These are phyloP conservation scores for Echria macrotheca DNA, from an alignment of 495 filamentous ascomycete species.

Conservation along the genomic window DNA sequence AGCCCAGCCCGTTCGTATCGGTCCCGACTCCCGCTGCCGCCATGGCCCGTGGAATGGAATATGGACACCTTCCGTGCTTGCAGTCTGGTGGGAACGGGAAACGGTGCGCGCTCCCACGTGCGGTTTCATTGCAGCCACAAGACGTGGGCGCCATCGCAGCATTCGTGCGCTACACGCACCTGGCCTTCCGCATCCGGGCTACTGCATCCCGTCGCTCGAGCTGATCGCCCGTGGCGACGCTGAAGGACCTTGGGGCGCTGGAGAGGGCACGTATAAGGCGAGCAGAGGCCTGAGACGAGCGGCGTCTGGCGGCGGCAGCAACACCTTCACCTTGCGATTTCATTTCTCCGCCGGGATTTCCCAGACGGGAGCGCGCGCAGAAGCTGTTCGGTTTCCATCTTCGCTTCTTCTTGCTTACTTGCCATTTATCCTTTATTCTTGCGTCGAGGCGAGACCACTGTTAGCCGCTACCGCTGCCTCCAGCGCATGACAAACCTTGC, in stretches of 20 bases:
- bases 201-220: not conserved
- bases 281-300: slow-evolving; percentile 7
- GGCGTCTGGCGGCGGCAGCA: not conserved
- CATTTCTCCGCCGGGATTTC: slow-evolving; percentile 2
- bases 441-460: slow-evolving; percentile 1
- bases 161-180: not conserved
- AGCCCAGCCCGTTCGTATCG: slow-evolving; percentile 10
- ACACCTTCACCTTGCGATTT: slow-evolving; percentile 1
- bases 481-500: not conserved
- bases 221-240: too few species aligned
- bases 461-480: slow-evolving; percentile 9
- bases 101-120: slow-evolving; percentile 10
- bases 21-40: slow-evolving; percentile 1
- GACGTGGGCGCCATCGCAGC: not conserved
- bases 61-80: too few species aligned
- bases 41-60: too few species aligned
- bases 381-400: not conserved
- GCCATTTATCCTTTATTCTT: not conserved
- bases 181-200: slow-evolving; percentile 12
- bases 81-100: slow-evolving; percentile 3
- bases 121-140: slow-evolving; percentile 11
- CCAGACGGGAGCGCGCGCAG: not conserved
- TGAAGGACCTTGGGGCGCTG: not conserved
- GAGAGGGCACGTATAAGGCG: slow-evolving; percentile 10
- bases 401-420: slow-evolving; percentile 2